A percentile compares a stretch with the other conserved stretches of the same genome.
Evolutionary conservation across 2,329 filamentous ascomycete genomes (phyloP).

Genomic region (Trichoderma koningii): DNA sequence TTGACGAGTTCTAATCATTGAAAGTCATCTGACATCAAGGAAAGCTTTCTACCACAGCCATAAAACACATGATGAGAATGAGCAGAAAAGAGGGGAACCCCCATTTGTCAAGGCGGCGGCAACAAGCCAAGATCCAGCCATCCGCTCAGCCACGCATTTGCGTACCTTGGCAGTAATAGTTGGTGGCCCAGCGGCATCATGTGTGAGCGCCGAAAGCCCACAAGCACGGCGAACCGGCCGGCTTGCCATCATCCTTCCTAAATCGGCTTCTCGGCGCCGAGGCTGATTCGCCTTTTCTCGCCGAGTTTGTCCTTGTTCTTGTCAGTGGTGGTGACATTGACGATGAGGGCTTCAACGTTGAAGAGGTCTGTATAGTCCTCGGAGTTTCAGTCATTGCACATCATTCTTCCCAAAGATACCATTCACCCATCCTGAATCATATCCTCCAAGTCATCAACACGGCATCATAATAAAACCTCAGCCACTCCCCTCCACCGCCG

Average conservation of each 20-base stretch:
- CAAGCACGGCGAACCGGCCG: constrained; percentile 6
- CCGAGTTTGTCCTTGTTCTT: not conserved
- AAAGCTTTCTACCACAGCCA: too few species aligned
- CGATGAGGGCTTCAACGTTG: not conserved
- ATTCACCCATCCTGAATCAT: not conserved
- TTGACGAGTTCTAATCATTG: too few species aligned
- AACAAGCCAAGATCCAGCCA: constrained; percentile 9
- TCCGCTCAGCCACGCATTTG: constrained; percentile 16
- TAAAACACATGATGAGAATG: too few species aligned
- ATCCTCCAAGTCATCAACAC: not conserved
- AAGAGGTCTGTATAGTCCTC: not conserved
- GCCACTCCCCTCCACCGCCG: constrained; percentile 38
- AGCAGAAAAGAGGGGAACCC: not conserved
- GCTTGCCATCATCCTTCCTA: not conserved
- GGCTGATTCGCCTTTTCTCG: constrained; percentile 13
- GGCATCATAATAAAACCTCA: not conserved
- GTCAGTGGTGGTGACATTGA: too few species aligned
- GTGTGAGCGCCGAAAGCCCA: not conserved
- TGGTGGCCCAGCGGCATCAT: constrained; percentile 1
- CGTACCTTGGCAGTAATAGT: not conserved
- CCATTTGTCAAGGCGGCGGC: not conserved
- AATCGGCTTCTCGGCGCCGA: constrained; percentile 9
- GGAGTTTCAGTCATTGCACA: not conserved
- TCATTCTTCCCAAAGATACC: not conserved
- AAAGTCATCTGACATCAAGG: not conserved